Percentiles rank a stretch among this genome's conserved stretches.
phyloP scores from a whole-genome alignment of 768 basidiomycete species.

The Pisolithus albus region DNA sequence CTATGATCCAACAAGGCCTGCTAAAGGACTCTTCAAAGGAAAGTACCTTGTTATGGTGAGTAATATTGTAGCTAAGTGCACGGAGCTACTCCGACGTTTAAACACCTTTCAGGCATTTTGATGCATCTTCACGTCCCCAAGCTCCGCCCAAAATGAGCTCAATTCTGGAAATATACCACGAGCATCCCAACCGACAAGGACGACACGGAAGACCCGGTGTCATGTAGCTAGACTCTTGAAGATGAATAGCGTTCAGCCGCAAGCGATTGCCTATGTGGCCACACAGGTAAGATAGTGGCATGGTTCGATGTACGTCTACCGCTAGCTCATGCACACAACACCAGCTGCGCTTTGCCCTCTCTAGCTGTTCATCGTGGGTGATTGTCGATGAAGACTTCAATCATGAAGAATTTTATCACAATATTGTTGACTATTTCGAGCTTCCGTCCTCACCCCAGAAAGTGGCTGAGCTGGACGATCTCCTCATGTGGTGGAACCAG shows the following conservation, averaged over 20 bases:
- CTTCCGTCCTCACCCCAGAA: not conserved
- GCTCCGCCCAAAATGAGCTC: constrained; percentile 4
- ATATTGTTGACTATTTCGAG: constrained; percentile 14
- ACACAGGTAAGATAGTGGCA: constrained; percentile 15
- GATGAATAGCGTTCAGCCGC: constrained; percentile 12
- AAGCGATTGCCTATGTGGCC: constrained; percentile 18
- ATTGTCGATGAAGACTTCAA: constrained; percentile 4
- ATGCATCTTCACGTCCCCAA: constrained; percentile 16
- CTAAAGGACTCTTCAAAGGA: constrained; percentile 1
- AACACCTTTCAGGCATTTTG: constrained; percentile 12
- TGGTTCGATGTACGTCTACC: not conserved
- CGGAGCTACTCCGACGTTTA: not conserved
- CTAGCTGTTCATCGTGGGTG: constrained; percentile 3
- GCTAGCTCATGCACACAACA: not conserved
- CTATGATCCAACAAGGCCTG: not conserved
- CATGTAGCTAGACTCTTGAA: constrained; percentile 5
- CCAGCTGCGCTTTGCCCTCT: constrained; percentile 15
- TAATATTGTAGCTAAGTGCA: not conserved
- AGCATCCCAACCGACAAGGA: not conserved
- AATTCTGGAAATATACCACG: constrained; percentile 1
- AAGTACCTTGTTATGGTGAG: constrained; percentile 1
- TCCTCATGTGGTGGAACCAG: constrained; percentile 12
- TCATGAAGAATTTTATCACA: constrained; percentile 9
- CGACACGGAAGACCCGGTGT: not conserved
- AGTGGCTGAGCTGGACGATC: not conserved